Percentiles rank a stretch among this genome's conserved stretches.
These are phyloP conservation scores for Metschnikowia baotianmanensis DNA, from an alignment of 805 yeast genomes.

Conservation along the genomic window DNA sequence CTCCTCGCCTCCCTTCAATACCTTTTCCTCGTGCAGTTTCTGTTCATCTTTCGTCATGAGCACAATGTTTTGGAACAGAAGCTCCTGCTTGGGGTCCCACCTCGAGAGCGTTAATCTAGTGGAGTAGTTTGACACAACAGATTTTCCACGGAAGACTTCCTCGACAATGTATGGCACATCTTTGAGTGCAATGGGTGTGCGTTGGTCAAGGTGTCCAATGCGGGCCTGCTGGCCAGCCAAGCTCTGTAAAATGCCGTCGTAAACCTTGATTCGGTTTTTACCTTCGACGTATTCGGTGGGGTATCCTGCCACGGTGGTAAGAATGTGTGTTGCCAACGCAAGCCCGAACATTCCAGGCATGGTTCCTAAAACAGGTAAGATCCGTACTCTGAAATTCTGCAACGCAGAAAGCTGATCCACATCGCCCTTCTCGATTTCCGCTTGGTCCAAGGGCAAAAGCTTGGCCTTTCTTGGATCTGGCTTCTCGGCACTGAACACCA, in stretches of 20 bases:
- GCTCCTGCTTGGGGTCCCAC: slow-evolving; percentile 74
- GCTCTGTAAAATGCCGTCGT: slow-evolving; percentile 79
- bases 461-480: slow-evolving; percentile 95
- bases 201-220: slow-evolving; percentile 66
- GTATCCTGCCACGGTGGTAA: slow-evolving; percentile 81
- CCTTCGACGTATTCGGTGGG: slow-evolving; percentile 91
- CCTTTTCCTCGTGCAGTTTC: slow-evolving; percentile 69
- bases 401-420: slow-evolving; percentile 87
- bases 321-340: slow-evolving; percentile 78
- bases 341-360: slow-evolving; percentile 97
- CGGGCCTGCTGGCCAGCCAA: slow-evolving; percentile 86
- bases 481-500: slow-evolving; percentile 90
- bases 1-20: slow-evolving; percentile 65
- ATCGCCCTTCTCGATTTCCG: slow-evolving; percentile 73
- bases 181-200: slow-evolving; percentile 66
- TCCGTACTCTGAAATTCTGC: slow-evolving; percentile 88
- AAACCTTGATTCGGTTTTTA: slow-evolving; percentile 78
- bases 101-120: slow-evolving; percentile 76
- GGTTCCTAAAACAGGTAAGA: slow-evolving; percentile 93
- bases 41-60: slow-evolving; percentile 89
- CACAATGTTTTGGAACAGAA: slow-evolving; percentile 76
- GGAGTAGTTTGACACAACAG: slow-evolving; percentile 80
- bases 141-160: slow-evolving; percentile 90
- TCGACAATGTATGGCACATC: slow-evolving; percentile 85
- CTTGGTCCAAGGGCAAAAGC: slow-evolving; percentile 79